These are phyloP conservation scores for Dorcoceras hygrometricum DNA, from an alignment of 257 asterid genomes.

Conservation along the genomic window DNA sequence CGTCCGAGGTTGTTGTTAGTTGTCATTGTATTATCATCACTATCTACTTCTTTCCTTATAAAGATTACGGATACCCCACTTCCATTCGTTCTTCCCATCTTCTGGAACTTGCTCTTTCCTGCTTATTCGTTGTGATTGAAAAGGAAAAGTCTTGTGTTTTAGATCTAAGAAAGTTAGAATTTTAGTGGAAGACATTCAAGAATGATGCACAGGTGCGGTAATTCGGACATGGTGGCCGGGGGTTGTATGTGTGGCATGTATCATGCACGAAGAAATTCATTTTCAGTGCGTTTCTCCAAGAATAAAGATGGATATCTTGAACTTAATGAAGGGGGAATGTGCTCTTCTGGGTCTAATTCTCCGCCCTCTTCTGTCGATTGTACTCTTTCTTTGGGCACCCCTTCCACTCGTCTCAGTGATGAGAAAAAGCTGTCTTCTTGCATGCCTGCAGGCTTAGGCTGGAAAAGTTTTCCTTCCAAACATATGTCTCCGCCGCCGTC, in stretches of 20 bases:
- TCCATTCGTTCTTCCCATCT: slow-evolving; percentile 34
- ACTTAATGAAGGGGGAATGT: slow-evolving; percentile 39
- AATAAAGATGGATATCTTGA: slow-evolving; percentile 26
- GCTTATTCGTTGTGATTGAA: not conserved
- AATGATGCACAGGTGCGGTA: slow-evolving; percentile 51
- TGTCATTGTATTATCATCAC: slow-evolving; percentile 42
- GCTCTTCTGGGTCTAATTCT: slow-evolving; percentile 29
- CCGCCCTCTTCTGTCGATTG: slow-evolving; percentile 72
- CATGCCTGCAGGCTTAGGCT: slow-evolving; percentile 55
- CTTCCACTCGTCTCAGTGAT: slow-evolving; percentile 61
- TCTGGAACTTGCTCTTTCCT: too few species aligned
- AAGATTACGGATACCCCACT: slow-evolving; percentile 53
- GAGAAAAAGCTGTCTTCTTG: slow-evolving; percentile 56
- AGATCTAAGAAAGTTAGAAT: not conserved
- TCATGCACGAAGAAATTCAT: slow-evolving; percentile 40
- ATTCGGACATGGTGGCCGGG: not conserved
- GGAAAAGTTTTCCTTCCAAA: slow-evolving; percentile 69
- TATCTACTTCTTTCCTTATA: too few species aligned
- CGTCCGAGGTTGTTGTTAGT: slow-evolving; percentile 28
- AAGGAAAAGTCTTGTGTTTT: not conserved
- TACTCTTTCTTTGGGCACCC: slow-evolving; percentile 86
- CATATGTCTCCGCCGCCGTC: slow-evolving; percentile 42
- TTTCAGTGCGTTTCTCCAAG: slow-evolving; percentile 65
- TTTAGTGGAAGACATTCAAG: not conserved
- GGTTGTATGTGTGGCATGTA: slow-evolving; percentile 43